Evolutionary conservation across 805 yeast genomes (phyloP).

Genomic region (Starmerella sp.): DNA sequence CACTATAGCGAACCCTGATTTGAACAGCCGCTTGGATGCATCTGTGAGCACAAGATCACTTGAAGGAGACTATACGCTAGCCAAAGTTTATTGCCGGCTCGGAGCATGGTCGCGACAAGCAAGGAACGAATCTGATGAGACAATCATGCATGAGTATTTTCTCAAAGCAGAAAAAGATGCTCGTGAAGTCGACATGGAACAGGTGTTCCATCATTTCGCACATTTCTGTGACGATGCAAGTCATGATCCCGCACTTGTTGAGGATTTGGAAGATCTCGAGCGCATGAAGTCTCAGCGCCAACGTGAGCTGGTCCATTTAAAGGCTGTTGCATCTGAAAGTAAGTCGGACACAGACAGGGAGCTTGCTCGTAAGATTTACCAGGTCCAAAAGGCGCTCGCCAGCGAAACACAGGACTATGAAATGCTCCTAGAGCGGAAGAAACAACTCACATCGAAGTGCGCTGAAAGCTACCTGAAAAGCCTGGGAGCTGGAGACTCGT

Average conservation of each 20-base stretch:
- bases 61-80: neutral
- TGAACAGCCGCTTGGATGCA: neutral
- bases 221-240: constrained; percentile 42
- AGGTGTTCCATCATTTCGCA: constrained; percentile 51
- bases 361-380: constrained; percentile 29
- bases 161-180: constrained; percentile 32
- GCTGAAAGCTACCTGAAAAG: constrained; percentile 49
- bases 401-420: constrained; percentile 41
- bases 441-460: constrained; percentile 41
- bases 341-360: constrained; percentile 38
- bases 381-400: constrained; percentile 15
- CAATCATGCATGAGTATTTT: constrained; percentile 48
- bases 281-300: neutral
- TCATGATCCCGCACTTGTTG: constrained; percentile 7
- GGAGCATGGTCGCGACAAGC: constrained; percentile 64
- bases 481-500: constrained; percentile 14
- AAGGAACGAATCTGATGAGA: constrained; percentile 51
- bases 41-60: neutral
- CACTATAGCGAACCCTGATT: neutral
- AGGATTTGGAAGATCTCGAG: neutral
- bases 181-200: constrained; percentile 25
- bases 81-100: constrained; percentile 20
- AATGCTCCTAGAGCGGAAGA: constrained; percentile 31
- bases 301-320: neutral
- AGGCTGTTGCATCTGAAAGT: constrained; percentile 25